Base-by-base conservation (phyloP, 345 rosid genomes). In the Raphanus raphanistrum region DNA sequence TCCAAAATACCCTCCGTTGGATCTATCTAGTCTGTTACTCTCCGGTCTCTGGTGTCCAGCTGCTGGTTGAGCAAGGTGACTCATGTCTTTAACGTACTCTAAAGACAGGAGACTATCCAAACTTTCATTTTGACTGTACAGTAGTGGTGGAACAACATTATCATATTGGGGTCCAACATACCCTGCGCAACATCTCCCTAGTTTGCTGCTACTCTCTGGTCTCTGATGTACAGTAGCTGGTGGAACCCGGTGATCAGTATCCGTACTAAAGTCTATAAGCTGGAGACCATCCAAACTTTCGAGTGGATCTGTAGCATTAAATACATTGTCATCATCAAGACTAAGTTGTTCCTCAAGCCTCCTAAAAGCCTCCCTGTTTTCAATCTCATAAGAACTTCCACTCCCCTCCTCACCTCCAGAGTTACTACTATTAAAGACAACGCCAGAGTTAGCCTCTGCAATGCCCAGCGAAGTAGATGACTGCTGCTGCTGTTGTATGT, bases 331-430 rank as follows among this genome's bases (percentile, higher is more conserved):
- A 17, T 90, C 96, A 67, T 87, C 85, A 68, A 92, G 82, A 83
- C 99, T 95, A 74, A 95, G 84, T 80, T 91, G 97, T 84, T 87
- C 88, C 76, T 89, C 86, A 80, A 95, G 82, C 79, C 80, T 88
- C 82, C 85, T 84, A 69, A 94, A 64, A 74, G 87, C 95, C 72
- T 85, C 82, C 84, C 66, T 76, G 70, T 85, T 84, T 21, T 86
- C 77, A 62, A 67, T 66, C 31, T 77, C 83, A 54, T 63, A 63
- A 32, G 84, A 68, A 82, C 66, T 72, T 74, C 71, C 41, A 72
- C 77, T 50, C 16, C 84, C 88, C 74, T 65, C 67, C 11, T 80
- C 83, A 65, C 69, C 72, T 32, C 81, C 84, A 28, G 31, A 28
- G 70, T 77, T 78, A 36, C 70, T 78, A 36, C 70, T 82, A 66